phyloP scores from a whole-genome alignment of 345 rosid species.

The Eucalyptus dawsonii region DNA sequence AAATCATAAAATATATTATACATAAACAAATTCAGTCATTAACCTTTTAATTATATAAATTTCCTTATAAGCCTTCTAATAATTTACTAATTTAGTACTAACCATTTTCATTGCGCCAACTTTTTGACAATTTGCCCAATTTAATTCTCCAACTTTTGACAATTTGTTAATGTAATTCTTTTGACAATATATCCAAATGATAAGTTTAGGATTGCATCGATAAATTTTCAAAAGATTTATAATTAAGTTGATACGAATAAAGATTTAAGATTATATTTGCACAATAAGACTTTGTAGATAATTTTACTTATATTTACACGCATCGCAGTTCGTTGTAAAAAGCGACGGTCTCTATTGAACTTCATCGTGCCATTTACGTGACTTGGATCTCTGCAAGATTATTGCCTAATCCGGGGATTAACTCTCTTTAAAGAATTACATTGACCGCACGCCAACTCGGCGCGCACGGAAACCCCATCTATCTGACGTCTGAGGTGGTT shows the following conservation, averaged over 20 bases:
- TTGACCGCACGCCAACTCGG: neutral
- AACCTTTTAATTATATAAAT: too few relatives aligned
- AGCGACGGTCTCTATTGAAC: neutral
- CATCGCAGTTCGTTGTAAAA: fast-evolving
- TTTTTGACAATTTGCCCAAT: too few relatives aligned
- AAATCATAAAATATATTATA: too few relatives aligned
- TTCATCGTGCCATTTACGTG: neutral
- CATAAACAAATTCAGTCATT: fast-evolving
- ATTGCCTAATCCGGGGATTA: neutral
- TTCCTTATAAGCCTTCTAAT: fast-evolving
- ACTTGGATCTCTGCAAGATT: neutral
- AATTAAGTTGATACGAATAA: fast-evolving
- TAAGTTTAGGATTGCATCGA: fast-evolving
- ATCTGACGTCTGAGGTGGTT: neutral
- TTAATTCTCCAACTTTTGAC: too few relatives aligned
- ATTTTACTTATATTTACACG: too few relatives aligned
- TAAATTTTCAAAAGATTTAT: too few relatives aligned
- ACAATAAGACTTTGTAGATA: too few relatives aligned
- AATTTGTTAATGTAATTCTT: fast-evolving
- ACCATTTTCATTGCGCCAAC: too few relatives aligned
- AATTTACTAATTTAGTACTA: fast-evolving
- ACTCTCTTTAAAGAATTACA: neutral
- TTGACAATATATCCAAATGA: too few relatives aligned
- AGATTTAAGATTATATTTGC: fast-evolving
- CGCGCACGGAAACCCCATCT: neutral